Conservation (phyloP, 2,329 filamentous ascomycete genomes). For the Bimuria novae-zelandiae region DNA sequence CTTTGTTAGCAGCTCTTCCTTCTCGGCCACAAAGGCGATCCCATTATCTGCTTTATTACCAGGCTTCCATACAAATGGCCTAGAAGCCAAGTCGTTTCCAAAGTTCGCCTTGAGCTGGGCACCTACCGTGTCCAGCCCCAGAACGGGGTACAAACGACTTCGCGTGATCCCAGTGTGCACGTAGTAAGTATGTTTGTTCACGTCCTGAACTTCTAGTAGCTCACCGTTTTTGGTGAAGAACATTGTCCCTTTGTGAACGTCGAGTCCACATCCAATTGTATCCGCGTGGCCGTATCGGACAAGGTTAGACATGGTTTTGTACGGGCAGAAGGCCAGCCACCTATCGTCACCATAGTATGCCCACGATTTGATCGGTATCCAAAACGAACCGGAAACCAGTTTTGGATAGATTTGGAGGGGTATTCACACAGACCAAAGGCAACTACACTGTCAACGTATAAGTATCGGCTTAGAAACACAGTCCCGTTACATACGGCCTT, state of each 20-base stretch:
- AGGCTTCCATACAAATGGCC: background rate
- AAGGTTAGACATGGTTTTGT: background rate
- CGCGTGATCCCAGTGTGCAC: background rate
- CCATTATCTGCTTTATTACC: background rate
- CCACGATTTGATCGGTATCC: background rate
- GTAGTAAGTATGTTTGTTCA: background rate
- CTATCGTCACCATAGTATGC: background rate
- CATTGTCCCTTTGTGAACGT: background rate
- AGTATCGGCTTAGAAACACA: background rate
- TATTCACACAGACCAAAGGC: background rate
- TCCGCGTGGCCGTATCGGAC: background rate
- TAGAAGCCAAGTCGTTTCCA: background rate
- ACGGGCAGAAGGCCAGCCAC: background rate
- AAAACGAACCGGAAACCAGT: background rate
- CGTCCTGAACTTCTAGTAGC: background rate
- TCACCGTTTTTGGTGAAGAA: slow-evolving; percentile 5
- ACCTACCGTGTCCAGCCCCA: background rate
- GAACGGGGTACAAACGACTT: background rate
- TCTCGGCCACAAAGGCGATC: background rate
- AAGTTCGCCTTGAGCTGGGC: slow-evolving; percentile 1
- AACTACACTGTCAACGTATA: background rate
- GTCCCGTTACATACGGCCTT: background rate
- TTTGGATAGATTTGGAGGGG: background rate
- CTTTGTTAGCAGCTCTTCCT: background rate
- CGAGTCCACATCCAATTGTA: background rate